Percentiles rank a stretch among this genome's conserved stretches.
Conservation (phyloP, 192 early-diverging fungal genomes). For the Dimargaris cristalligena region DNA sequence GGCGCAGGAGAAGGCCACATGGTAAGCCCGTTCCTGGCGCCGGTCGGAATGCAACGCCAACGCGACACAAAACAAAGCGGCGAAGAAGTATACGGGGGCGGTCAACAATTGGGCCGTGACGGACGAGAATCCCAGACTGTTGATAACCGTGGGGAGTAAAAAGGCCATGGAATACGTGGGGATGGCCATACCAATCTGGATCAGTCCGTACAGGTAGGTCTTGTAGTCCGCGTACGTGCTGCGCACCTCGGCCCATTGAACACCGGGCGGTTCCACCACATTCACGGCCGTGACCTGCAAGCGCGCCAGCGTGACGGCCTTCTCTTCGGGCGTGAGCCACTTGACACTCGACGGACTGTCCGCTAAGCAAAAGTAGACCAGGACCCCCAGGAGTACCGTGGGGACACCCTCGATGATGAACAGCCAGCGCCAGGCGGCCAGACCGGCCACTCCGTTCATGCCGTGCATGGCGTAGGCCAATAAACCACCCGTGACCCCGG, state of each 20-base stretch:
- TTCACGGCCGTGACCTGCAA: not conserved
- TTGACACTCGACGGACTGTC: conserved; percentile 36
- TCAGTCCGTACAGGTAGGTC: conserved; percentile 32
- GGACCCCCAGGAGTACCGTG: conserved; percentile 20
- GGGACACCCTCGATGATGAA: conserved; percentile 50
- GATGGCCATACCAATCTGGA: conserved; percentile 45
- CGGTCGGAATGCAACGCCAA: conserved; percentile 31
- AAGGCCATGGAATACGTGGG: conserved; percentile 45
- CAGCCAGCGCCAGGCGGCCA: conserved; percentile 39
- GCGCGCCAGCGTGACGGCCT: not conserved
- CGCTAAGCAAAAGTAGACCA: conserved; percentile 28
- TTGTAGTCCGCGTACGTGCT: conserved; percentile 32
- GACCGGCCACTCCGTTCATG: conserved; percentile 32
- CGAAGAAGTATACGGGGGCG: conserved; percentile 31
- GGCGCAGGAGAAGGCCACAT: conserved; percentile 11
- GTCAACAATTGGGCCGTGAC: conserved; percentile 32
- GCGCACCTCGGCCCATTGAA: not conserved
- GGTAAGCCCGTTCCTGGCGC: conserved; percentile 24
- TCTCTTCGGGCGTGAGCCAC: conserved; percentile 38
- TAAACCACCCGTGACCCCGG: conserved; percentile 43
- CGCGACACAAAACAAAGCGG: conserved; percentile 20
- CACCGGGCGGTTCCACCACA: not conserved
- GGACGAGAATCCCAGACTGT: conserved; percentile 39
- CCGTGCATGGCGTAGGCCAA: conserved; percentile 42
- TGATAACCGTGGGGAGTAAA: conserved; percentile 55